These are phyloP conservation scores for Conringia planisiliqua DNA, from an alignment of 345 rosid genomes.

Conservation along the genomic window DNA sequence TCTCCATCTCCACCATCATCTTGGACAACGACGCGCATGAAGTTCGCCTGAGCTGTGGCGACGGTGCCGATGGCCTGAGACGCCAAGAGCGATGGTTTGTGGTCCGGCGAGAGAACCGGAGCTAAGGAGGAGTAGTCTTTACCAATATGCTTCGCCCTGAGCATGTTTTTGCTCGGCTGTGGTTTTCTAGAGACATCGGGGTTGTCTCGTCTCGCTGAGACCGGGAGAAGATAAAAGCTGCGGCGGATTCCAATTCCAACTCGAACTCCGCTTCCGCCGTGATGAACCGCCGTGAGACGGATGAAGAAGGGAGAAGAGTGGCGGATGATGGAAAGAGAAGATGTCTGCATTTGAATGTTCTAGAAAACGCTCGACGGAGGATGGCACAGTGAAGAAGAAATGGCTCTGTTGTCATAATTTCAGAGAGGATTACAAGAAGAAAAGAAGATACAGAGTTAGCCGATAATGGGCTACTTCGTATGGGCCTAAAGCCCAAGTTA, in stretches of 20 bases:
- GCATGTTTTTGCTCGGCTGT: conserved; percentile 62
- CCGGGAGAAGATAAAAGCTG: conserved; percentile 34
- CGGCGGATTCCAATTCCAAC: not conserved
- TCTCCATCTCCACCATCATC: not conserved
- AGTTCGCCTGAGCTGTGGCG: conserved; percentile 91
- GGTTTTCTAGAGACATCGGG: conserved; percentile 46
- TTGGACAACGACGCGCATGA: conserved; percentile 84
- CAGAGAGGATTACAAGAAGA: not conserved
- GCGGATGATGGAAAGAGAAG: conserved; percentile 49
- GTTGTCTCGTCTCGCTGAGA: conserved; percentile 50
- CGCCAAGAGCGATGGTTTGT: conserved; percentile 50
- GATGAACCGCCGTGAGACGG: conserved; percentile 37
- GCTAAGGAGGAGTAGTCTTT: conserved; percentile 68
- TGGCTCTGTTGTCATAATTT: not conserved
- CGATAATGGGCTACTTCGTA: not conserved
- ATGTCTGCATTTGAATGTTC: conserved; percentile 40
- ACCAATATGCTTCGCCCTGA: conserved; percentile 54
- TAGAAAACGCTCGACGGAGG: not conserved
- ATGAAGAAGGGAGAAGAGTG: conserved; percentile 39
- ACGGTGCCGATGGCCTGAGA: conserved; percentile 87
- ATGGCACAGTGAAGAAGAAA: not conserved
- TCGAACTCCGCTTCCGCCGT: not conserved
- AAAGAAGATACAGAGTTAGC: not conserved
- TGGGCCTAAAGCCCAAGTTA: not conserved
- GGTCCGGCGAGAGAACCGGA: conserved; percentile 57